Conservation (phyloP, 306 rosid genomes). For the Dalbergia oliveri region DNA sequence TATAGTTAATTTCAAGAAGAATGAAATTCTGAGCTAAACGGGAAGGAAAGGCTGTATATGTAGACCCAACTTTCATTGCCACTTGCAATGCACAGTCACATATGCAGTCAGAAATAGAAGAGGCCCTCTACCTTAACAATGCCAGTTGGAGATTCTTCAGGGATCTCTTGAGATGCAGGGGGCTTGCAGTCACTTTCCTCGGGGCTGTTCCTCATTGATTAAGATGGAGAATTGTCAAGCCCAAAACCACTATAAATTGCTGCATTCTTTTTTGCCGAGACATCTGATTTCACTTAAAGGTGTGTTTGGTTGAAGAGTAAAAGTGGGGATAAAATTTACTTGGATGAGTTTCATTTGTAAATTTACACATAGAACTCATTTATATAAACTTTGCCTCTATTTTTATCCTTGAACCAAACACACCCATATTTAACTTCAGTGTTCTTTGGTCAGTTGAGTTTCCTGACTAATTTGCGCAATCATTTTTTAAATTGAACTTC, state of each 20-base stretch:
- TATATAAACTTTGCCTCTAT: no score
- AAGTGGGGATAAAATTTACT: no score
- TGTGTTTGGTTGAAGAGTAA: no score
- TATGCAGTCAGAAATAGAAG: constrained; percentile 34
- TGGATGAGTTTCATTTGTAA: no score
- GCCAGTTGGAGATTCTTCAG: constrained; percentile 57
- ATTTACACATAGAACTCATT: no score
- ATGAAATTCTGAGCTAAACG: no score
- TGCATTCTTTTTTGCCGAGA: constrained; percentile 60
- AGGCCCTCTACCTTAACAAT: constrained; percentile 70
- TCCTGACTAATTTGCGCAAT: constrained; percentile 45
- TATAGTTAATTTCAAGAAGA: neutral
- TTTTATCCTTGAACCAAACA: no score
- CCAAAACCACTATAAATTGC: constrained; percentile 81
- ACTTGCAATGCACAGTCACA: no score
- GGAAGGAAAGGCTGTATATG: no score
- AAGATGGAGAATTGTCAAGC: constrained; percentile 74
- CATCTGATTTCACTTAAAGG: no score
- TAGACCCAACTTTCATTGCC: no score
- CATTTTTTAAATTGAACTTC: constrained; percentile 59
- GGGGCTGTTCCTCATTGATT: constrained; percentile 70
- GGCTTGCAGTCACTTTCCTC: constrained; percentile 61
- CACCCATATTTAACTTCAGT: constrained; percentile 74
- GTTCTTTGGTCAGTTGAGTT: constrained; percentile 60
- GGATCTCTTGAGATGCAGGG: constrained; percentile 52